phyloP scores from a whole-genome alignment of 2,329 filamentous ascomycete genomes.

The Sporothrix protearum region DNA sequence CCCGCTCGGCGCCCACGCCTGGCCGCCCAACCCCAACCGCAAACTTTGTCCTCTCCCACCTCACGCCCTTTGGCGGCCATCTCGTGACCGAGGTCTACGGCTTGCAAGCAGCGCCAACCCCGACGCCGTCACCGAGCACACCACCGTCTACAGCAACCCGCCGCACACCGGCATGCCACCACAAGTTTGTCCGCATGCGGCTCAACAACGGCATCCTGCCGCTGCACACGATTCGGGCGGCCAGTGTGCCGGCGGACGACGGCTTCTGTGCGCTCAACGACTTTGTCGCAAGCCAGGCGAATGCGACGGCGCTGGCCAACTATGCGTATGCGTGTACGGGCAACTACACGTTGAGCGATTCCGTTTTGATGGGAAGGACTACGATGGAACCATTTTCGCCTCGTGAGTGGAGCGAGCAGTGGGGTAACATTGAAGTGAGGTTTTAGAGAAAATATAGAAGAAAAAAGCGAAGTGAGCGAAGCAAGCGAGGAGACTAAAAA shows the following conservation, averaged over 20 bases:
- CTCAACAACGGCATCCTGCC: slow-evolving; percentile 50
- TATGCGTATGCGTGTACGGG: slow-evolving; percentile 48
- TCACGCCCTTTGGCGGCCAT: slow-evolving; percentile 54
- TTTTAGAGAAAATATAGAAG: no score
- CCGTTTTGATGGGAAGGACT: slow-evolving; percentile 41
- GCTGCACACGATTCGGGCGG: slow-evolving; percentile 47
- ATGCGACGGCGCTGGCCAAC: slow-evolving; percentile 40
- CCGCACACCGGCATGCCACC: slow-evolving; percentile 39
- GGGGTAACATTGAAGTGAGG: no score
- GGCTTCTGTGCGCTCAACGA: slow-evolving; percentile 43
- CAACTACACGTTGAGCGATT: slow-evolving; percentile 43
- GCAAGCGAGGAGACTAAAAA: not conserved
- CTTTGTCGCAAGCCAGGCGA: slow-evolving; percentile 42
- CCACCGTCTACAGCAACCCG: slow-evolving; percentile 41
- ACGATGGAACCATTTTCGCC: slow-evolving; percentile 40
- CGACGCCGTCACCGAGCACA: slow-evolving; percentile 37
- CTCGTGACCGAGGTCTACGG: slow-evolving; percentile 55
- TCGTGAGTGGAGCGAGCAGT: not conserved
- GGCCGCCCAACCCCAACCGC: slow-evolving; percentile 42
- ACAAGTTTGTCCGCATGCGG: slow-evolving; percentile 50
- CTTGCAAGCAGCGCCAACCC: slow-evolving; percentile 45
- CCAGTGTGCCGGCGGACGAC: slow-evolving; percentile 42
- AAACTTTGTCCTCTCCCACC: slow-evolving; percentile 48
- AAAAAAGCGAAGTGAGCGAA: not conserved
- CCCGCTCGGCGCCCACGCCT: slow-evolving; percentile 35